phyloP scores from a whole-genome alignment of 225 moss, liverwort and hornwort genomes.

The Sphagnum contortum region DNA sequence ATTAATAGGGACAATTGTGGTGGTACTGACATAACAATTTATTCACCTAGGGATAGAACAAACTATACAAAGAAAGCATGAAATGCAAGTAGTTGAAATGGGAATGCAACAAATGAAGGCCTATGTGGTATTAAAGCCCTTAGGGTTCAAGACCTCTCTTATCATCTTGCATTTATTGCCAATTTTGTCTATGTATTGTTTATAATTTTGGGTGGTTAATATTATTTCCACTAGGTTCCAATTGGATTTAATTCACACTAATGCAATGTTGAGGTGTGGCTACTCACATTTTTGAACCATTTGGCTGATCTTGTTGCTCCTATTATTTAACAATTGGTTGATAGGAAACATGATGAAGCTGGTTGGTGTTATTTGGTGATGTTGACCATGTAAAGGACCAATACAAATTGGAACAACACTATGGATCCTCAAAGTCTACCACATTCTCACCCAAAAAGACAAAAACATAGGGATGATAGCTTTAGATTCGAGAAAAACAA shows the following conservation, averaged over 20 bases:
- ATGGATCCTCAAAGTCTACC: too few relatives aligned
- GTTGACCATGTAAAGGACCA: too few relatives aligned
- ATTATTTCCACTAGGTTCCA: too few relatives aligned
- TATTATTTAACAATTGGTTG: constrained; percentile 51
- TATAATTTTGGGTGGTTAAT: too few relatives aligned
- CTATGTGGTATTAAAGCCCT: constrained; percentile 92
- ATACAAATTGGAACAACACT: too few relatives aligned
- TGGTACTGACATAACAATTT: constrained; percentile 89
- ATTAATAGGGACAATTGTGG: constrained; percentile 88
- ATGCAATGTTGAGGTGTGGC: neutral
- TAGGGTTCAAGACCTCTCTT: constrained; percentile 87
- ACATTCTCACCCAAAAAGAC: too few relatives aligned
- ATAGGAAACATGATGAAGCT: constrained; percentile 72
- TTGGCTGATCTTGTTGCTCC: constrained; percentile 1
- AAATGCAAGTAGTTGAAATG: constrained; percentile 43
- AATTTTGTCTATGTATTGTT: constrained; percentile 85
- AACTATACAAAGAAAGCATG: constrained; percentile 75
- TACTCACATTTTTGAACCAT: neutral
- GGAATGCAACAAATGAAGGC: constrained; percentile 56
- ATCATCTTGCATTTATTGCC: constrained; percentile 91
- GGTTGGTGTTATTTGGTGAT: constrained; percentile 8
- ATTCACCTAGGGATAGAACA: constrained; percentile 81
- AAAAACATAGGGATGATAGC: too few relatives aligned
- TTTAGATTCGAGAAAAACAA: too few relatives aligned
- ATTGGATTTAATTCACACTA: too few relatives aligned